phyloP scores from a whole-genome alignment of 192 early-diverging fungal species.

The Coemansia brasiliensis region DNA sequence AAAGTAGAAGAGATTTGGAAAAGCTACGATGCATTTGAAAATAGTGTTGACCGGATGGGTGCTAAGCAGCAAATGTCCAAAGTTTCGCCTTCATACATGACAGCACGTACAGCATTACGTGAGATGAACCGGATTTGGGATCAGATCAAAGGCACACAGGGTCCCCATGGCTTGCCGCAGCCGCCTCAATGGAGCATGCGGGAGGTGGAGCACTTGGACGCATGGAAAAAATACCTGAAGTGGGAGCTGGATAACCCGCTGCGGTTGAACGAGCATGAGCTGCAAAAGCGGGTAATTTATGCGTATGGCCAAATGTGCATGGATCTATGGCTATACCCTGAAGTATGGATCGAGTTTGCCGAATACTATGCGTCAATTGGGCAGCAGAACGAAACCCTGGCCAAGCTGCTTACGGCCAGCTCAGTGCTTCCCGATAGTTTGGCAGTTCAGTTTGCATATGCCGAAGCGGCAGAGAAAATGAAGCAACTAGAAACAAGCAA shows the following conservation, averaged over 20 bases:
- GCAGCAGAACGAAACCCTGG: constrained; percentile 25
- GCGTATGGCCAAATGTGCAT: constrained; percentile 86
- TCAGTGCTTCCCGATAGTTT: constrained; percentile 51
- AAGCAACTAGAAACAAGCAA: constrained; percentile 61
- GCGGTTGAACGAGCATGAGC: constrained; percentile 56
- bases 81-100: constrained; percentile 88
- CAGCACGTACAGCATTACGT: constrained; percentile 81
- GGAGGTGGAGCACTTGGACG: constrained; percentile 61
- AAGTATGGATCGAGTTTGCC: constrained; percentile 72
- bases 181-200: constrained; percentile 80
- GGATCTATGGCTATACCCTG: constrained; percentile 82
- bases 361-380: constrained; percentile 28
- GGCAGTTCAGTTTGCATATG: constrained; percentile 72
- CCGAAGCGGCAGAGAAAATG: constrained; percentile 65
- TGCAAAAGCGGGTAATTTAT: constrained; percentile 74
- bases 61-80: constrained; percentile 90
- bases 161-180: constrained; percentile 61
- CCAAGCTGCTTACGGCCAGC: constrained; percentile 37
- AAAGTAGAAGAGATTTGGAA: constrained; percentile 95
- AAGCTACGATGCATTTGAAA: constrained; percentile 92
- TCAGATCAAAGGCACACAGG: constrained; percentile 63
- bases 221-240: constrained; percentile 85
- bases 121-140: constrained; percentile 81
- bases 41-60: constrained; percentile 68
- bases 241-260: constrained; percentile 93